These are phyloP conservation scores for Penicilliopsis zonata DNA, from an alignment of 495 filamentous ascomycete genomes.

Conservation along the genomic window DNA sequence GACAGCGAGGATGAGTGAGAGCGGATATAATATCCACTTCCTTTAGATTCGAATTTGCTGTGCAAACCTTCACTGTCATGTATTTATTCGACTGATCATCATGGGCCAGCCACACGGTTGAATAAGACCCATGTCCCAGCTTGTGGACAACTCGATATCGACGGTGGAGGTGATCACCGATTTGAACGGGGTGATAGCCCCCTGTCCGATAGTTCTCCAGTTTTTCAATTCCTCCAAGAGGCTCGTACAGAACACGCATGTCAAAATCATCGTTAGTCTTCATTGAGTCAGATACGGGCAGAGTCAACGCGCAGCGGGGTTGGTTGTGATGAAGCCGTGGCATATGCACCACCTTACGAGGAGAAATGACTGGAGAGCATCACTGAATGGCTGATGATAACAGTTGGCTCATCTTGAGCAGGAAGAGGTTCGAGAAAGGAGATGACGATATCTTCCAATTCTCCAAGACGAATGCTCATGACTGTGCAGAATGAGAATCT, in stretches of 20 bases:
- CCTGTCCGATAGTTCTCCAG: slow-evolving; percentile 18
- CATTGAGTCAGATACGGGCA: not conserved
- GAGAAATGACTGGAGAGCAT: too few species aligned
- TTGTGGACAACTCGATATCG: slow-evolving; percentile 25
- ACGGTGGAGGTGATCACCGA: slow-evolving; percentile 20
- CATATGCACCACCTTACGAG: slow-evolving; percentile 26
- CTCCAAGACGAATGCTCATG: too few species aligned
- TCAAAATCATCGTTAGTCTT: too few species aligned
- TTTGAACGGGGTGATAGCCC: slow-evolving; percentile 21
- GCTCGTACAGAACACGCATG: slow-evolving; percentile 15
- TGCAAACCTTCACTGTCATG: slow-evolving; percentile 22
- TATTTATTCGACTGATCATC: slow-evolving; percentile 15
- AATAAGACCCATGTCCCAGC: slow-evolving; percentile 20
- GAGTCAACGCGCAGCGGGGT: not conserved
- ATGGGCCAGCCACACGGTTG: slow-evolving; percentile 20
- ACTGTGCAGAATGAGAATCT: too few species aligned
- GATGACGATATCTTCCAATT: too few species aligned
- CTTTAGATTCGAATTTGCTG: slow-evolving; percentile 13
- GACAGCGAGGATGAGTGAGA: slow-evolving; percentile 8
- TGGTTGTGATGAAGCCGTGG: slow-evolving; percentile 5
- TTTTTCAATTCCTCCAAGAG: slow-evolving; percentile 17
- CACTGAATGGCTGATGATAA: too few species aligned
- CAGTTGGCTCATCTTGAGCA: too few species aligned
- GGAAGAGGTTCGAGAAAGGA: too few species aligned
- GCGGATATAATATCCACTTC: slow-evolving; percentile 13